Base-by-base conservation (phyloP, 208 protist species). In the Leptomonas seymouri region DNA sequence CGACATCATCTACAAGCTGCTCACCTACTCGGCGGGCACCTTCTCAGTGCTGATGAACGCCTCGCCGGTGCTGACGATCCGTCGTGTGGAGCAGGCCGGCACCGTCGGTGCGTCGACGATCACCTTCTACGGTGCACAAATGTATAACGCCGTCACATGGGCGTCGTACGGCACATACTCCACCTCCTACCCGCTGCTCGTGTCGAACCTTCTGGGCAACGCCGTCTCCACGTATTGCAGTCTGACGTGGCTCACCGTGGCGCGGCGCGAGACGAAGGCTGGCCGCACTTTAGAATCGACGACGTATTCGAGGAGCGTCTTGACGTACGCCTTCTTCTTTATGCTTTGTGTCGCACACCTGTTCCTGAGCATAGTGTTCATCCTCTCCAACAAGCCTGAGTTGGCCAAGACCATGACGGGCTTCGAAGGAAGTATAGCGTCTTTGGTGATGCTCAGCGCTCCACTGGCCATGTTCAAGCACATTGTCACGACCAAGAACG, bases 401-500 rank as follows among this genome's bases (percentile, higher is more conserved):
- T 21, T 50, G 28, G 85, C 81, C 8, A 61, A 64, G 36, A 54
- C 51, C 1, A 34, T 90, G 31, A 90, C 78, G 6, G 85, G 82
- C 39, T 83, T 76, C 51, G 80, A 85, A 27, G 85, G 57, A 11
- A 82, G 74, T 34, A 51, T 84, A 5, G 74, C 73, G 2, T 66
- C 71, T 46, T 61, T 86, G 16, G 72, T 87, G 42, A 91, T 91
- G 85, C 67, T 91, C 12, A 79, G 74, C 46, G 73, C 78, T 15
- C 85, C 85, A 1, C 74, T 91, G 14, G 58, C 63, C 3, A 77
- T 82, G 69, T 80, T 84, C 61, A 79, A 81, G 54, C 69, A 69
- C 27, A 91, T 91, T 21, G 69, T 91, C n/a, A 53, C 61, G 45
- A 76, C 76, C 21, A 87, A 86, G 64, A 86, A 87, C 60, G 85